Base-by-base conservation (phyloP, 805 yeast genomes). In the Yamadazyma phyllophila region DNA sequence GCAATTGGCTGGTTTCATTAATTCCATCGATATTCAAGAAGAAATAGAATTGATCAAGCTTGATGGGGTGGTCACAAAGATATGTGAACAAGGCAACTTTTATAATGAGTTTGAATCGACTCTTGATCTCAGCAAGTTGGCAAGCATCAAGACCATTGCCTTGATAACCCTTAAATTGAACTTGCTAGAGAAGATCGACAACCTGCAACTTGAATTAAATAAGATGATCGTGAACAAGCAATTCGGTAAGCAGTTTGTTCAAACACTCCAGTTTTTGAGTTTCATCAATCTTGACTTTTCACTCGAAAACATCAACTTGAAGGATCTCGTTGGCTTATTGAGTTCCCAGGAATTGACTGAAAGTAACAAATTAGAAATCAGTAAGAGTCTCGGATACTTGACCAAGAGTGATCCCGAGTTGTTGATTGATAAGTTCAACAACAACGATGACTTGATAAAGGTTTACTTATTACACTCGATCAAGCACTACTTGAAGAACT, bases 341-440 rank as follows among this genome's bases (percentile, higher is more conserved):
- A 55, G 65, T 47, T 57, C 73, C 48, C 57, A 56, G 8, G 53
- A 51, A 3, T 59, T 67, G 9, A 75, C 73, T 31, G 63, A 62
- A 7, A 46, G 59, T 4, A 56, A 75, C 4, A 70, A 69, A 43
- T 50, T 67, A 7, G 77, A 78, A 16, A 73, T 85, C 1, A 76
- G 85, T 1, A 71, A 74, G 40, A 70, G 83, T 0, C 57, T 81
- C 26, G 85, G 87, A 1, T 70, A 78, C 48, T 54, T 72, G 6
- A 54, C 59, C 1, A 58, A 50, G 4, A 70, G 73, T 45, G 55
- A 79, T n/a, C 66, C 73, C 0, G 38, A 31, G 7, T 36, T 47
- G 2, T 59, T 81, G 39, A 52, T 81, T 30, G 50, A 60, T 12
- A 46, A 52, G 27, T 51, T 46, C 27, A 36, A 47, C 15, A 39